Conservation (phyloP, 352 stramenopile species). For the Pythium volutum region DNA sequence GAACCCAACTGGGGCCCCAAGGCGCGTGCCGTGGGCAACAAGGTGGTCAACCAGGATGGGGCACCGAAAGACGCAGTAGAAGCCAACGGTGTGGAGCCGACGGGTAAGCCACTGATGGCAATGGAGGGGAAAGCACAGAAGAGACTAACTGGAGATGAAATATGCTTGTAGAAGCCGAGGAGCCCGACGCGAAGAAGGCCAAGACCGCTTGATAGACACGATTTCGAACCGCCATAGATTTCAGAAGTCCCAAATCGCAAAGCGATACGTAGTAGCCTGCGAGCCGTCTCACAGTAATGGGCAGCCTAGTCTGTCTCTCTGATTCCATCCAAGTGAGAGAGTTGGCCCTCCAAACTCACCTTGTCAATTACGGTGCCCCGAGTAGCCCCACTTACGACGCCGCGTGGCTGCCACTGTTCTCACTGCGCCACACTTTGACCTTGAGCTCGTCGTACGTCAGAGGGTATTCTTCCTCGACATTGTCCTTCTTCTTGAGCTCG, state of each 20-base stretch:
- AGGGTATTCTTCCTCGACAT: slow-evolving; percentile 84
- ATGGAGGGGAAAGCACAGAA: not conserved
- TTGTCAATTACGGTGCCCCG: not conserved
- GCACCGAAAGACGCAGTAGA: slow-evolving; percentile 9
- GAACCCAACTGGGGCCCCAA: slow-evolving; percentile 97
- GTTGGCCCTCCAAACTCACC: not conserved
- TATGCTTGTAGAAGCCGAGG: slow-evolving; percentile 32
- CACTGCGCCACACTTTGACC: slow-evolving; percentile 70
- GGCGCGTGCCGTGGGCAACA: slow-evolving; percentile 79
- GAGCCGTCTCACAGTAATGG: too few relatives aligned
- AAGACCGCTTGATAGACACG: slow-evolving; percentile 48
- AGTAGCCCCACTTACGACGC: not conserved
- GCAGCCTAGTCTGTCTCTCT: not conserved
- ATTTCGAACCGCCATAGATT: slow-evolving; percentile 8
- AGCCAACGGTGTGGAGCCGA: slow-evolving; percentile 13
- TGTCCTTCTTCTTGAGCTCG: slow-evolving; percentile 82
- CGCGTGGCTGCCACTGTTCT: slow-evolving; percentile 29
- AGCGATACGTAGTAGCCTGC: not conserved
- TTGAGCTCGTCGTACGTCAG: slow-evolving; percentile 86
- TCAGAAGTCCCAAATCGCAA: not conserved
- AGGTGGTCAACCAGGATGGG: slow-evolving; percentile 20
- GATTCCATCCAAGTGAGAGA: not conserved
- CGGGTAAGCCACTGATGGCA: slow-evolving; percentile 21
- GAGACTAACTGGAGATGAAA: not conserved
- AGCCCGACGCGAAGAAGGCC: slow-evolving; percentile 76